Conservation (phyloP, 2,329 filamentous ascomycete genomes). For the Cladosporium austrohemisphaericum region DNA sequence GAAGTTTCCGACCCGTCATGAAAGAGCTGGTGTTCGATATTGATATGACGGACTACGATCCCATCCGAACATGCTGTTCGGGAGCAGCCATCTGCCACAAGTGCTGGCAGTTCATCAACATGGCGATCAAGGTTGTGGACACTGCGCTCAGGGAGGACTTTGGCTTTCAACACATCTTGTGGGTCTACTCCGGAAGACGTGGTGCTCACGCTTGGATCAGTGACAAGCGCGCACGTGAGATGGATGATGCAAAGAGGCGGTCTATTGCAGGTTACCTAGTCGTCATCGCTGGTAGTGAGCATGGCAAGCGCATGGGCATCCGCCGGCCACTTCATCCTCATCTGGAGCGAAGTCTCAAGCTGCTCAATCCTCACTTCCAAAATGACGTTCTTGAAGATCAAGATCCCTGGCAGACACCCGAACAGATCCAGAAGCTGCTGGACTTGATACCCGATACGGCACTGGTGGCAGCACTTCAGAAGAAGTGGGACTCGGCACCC, state of each 20-base stretch:
- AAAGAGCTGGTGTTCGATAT: conserved; percentile 99
- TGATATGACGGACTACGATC: conserved; percentile 97
- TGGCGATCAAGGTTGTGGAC: conserved; percentile 94
- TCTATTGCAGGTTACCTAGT: conserved; percentile 89
- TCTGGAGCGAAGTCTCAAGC: conserved; percentile 76
- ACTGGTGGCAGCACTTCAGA: conserved; percentile 73
- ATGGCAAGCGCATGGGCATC: conserved; percentile 83
- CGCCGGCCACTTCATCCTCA: conserved; percentile 87
- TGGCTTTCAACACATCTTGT: conserved; percentile 93
- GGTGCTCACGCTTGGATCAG: conserved; percentile 98
- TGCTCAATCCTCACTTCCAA: conserved; percentile 80
- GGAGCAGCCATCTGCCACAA: conserved; percentile 90
- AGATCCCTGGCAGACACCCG: conserved; percentile 73
- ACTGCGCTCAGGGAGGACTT: conserved; percentile 86
- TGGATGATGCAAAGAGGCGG: conserved; percentile 81
- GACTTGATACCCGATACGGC: conserved; percentile 76
- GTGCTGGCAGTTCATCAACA: conserved; percentile 96
- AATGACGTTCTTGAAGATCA: conserved; percentile 76
- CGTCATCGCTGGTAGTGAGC: conserved; percentile 78
- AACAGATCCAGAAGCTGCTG: conserved; percentile 73
- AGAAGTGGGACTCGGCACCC: conserved; percentile 86
- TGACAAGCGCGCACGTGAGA: conserved; percentile 75
- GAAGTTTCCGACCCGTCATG: conserved; percentile 77
- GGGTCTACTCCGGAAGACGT: conserved; percentile 96
- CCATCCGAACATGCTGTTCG: conserved; percentile 89